These are phyloP conservation scores for Globisporangium canariense DNA, from an alignment of 352 stramenopile genomes.

Conservation along the genomic window DNA sequence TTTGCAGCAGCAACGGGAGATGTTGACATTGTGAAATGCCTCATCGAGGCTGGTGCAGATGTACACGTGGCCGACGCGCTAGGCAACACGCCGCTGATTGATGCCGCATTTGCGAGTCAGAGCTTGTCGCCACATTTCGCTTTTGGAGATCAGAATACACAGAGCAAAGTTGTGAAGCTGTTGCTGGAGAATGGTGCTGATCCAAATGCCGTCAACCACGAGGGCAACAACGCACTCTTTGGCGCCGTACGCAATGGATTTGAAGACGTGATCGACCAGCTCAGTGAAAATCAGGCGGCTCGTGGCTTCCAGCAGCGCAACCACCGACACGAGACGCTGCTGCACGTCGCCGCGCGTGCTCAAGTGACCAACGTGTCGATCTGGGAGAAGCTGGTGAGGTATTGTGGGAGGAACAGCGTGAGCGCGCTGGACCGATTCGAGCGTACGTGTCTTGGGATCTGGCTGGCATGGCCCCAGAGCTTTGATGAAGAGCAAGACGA, in stretches of 20 bases:
- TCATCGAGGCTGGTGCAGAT: slow-evolving; percentile 28
- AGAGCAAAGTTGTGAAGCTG: too few species aligned
- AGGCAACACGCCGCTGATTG: slow-evolving; percentile 24
- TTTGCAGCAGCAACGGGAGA: slow-evolving; percentile 36
- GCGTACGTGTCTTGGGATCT: slow-evolving; percentile 23
- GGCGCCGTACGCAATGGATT: slow-evolving; percentile 25
- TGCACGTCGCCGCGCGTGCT: slow-evolving; percentile 29
- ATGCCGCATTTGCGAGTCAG: too few species aligned
- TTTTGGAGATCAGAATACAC: too few species aligned
- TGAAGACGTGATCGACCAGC: slow-evolving; percentile 11
- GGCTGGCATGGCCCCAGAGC: slow-evolving; percentile 18
- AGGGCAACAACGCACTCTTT: slow-evolving; percentile 22
- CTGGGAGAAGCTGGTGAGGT: slow-evolving; percentile 22
- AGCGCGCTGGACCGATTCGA: slow-evolving; percentile 17
- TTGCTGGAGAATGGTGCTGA: not conserved
- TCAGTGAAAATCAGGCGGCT: slow-evolving; percentile 2
- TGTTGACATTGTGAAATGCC: slow-evolving; percentile 19
- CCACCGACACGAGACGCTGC: slow-evolving; percentile 18
- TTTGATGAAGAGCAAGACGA: not conserved
- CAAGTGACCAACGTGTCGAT: slow-evolving; percentile 23
- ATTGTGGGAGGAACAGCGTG: slow-evolving; percentile 3
- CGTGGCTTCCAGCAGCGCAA: slow-evolving; percentile 9
- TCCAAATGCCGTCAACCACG: slow-evolving; percentile 13
- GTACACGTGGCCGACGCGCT: slow-evolving; percentile 23
- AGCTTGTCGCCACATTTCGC: too few species aligned